Conservation (phyloP, 257 asterid genomes). For the Nicotiana noctiflora region DNA sequence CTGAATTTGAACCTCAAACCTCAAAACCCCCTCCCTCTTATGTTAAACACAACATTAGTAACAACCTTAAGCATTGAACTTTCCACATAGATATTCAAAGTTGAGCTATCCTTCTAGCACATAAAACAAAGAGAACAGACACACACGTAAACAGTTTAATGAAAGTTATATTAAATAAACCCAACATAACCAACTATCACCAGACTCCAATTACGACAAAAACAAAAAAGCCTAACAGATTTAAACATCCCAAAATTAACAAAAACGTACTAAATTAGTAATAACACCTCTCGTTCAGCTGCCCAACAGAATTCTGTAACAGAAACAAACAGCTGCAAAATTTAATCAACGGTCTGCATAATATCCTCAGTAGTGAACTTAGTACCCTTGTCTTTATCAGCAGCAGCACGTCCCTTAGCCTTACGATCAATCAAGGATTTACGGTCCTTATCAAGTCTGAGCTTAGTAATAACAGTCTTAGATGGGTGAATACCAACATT, state of each 20-base stretch:
- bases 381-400: conserved; percentile 66
- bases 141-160: no score
- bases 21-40: no score
- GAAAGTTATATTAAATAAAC: no score
- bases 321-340: background rate
- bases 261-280: background rate
- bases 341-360: conserved; percentile 56
- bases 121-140: no score
- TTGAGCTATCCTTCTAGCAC: no score
- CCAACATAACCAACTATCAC: no score
- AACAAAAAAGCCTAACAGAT: no score
- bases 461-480: conserved; percentile 58
- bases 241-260: background rate
- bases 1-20: no score
- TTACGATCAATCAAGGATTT: conserved; percentile 58
- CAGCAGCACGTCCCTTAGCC: conserved; percentile 66
- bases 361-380: conserved; percentile 65
- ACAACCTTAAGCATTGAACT: no score
- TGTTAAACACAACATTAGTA: no score
- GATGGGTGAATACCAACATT: conserved; percentile 68
- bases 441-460: conserved; percentile 61
- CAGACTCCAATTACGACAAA: no score
- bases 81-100: no score
- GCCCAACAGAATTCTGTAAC: background rate
- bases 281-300: background rate